Percentiles rank a stretch among this genome's conserved stretches.
These are phyloP conservation scores for Globisporangium iwayamae DNA, from an alignment of 352 stramenopile species.

Conservation along the genomic window DNA sequence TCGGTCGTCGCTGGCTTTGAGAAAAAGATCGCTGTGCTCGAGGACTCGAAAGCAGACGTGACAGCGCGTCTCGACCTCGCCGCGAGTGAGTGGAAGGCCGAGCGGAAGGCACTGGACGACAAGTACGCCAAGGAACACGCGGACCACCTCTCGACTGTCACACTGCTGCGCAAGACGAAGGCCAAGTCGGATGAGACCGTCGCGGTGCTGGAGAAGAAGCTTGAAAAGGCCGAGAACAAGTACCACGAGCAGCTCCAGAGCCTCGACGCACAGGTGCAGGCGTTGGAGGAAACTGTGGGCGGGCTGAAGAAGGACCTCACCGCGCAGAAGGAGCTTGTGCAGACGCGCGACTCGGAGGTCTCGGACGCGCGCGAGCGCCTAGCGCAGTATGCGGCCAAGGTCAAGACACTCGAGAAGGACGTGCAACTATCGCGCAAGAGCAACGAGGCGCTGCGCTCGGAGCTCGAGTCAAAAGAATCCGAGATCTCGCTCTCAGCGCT, in stretches of 20 bases:
- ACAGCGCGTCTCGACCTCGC: slow-evolving; percentile 37
- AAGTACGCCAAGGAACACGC: slow-evolving; percentile 38
- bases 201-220: slow-evolving; percentile 24
- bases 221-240: slow-evolving; percentile 19
- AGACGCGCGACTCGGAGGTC: slow-evolving; percentile 27
- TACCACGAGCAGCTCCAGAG: slow-evolving; percentile 18
- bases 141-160: slow-evolving; percentile 14
- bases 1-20: slow-evolving; percentile 39
- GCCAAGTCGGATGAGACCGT: slow-evolving; percentile 21
- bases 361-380: slow-evolving; percentile 26
- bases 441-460: slow-evolving; percentile 52
- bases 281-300: slow-evolving; percentile 25
- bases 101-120: slow-evolving; percentile 33
- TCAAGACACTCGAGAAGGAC: slow-evolving; percentile 42
- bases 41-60: slow-evolving; percentile 36
- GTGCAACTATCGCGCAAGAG: slow-evolving; percentile 53
- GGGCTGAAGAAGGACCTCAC: slow-evolving; percentile 31
- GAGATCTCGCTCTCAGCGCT: slow-evolving; percentile 64
- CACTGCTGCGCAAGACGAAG: slow-evolving; percentile 20
- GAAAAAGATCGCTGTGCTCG: slow-evolving; percentile 38
- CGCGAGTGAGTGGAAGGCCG: slow-evolving; percentile 24
- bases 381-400: slow-evolving; percentile 28
- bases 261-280: slow-evolving; percentile 30
- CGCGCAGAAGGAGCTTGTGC: slow-evolving; percentile 25
- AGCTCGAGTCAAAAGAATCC: slow-evolving; percentile 48